Conservation (phyloP, 169 alveolate genomes). For the Eimeria falciformis region DNA sequence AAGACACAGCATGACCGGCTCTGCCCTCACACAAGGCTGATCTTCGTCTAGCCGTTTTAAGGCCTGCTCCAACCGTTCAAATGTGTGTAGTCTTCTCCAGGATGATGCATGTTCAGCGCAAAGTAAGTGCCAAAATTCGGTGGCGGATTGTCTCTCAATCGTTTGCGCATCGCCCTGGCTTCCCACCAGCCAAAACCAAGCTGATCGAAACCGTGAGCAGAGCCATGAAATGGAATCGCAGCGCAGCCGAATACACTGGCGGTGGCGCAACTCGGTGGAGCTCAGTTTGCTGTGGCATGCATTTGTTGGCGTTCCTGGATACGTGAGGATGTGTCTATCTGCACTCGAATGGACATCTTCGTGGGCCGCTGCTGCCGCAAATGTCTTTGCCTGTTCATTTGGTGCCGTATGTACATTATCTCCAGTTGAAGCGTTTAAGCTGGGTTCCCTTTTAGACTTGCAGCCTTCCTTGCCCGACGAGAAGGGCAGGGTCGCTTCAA, state of each 20-base stretch:
- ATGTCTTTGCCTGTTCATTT: background rate
- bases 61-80: slow-evolving; percentile 40
- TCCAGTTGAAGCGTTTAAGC: background rate
- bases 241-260: slow-evolving; percentile 14
- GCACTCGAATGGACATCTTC: background rate
- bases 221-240: slow-evolving; percentile 30
- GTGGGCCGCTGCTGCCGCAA: background rate
- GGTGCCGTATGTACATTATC: background rate
- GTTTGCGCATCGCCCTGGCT: background rate
- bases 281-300: background rate
- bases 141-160: background rate
- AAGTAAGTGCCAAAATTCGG: slow-evolving; percentile 8
- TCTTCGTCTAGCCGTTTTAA: background rate
- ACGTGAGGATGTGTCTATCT: background rate
- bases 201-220: slow-evolving; percentile 38
- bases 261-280: slow-evolving; percentile 56
- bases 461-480: background rate
- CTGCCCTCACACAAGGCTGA: slow-evolving; percentile 1
- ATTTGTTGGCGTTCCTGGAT: background rate
- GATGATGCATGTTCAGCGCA: slow-evolving; percentile 65
- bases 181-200: slow-evolving; percentile 58
- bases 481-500: slow-evolving; percentile 33
- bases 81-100: slow-evolving; percentile 55
- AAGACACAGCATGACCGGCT: slow-evolving; percentile 47
- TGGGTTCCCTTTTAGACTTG: background rate